phyloP scores from a whole-genome alignment of 2,329 filamentous ascomycete genomes.

The Colletotrichum orchidophilum region DNA sequence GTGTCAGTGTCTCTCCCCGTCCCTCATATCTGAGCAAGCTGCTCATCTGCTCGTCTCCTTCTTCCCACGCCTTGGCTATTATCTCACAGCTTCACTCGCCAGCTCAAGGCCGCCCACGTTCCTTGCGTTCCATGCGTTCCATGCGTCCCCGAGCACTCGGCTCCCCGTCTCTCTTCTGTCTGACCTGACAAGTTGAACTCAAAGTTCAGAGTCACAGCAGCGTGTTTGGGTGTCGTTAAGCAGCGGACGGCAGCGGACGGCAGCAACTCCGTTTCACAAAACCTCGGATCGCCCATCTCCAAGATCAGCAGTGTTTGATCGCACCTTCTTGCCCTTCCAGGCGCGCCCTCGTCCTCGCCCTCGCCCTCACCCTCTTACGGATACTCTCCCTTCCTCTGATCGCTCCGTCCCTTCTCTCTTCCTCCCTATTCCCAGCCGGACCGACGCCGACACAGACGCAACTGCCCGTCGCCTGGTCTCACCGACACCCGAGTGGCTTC shows the following conservation, averaged over 20 bases:
- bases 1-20: background rate
- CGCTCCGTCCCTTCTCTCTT: background rate
- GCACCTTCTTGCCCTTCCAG: background rate
- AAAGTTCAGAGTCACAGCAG: slow-evolving; percentile 10
- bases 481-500: background rate
- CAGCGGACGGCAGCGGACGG: slow-evolving; percentile 17
- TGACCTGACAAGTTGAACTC: background rate
- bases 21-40: background rate
- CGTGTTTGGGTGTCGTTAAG: slow-evolving; percentile 30
- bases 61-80: background rate
- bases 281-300: slow-evolving; percentile 1
- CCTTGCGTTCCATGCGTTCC: background rate
- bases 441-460: slow-evolving; percentile 24
- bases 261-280: slow-evolving; percentile 25
- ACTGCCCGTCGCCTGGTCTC: slow-evolving; percentile 20
- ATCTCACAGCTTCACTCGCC: background rate
- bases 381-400: background rate
- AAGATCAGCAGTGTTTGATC: slow-evolving; percentile 13
- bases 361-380: background rate
- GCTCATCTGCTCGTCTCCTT: background rate
- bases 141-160: background rate
- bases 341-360: background rate
- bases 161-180: background rate
- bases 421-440: background rate
- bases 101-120: background rate